Evolutionary conservation across 2,329 filamentous ascomycete species (phyloP), one percentile per base, ranked within the genome.

Genomic region (Pseudogymnoascus pannorum): DNA sequence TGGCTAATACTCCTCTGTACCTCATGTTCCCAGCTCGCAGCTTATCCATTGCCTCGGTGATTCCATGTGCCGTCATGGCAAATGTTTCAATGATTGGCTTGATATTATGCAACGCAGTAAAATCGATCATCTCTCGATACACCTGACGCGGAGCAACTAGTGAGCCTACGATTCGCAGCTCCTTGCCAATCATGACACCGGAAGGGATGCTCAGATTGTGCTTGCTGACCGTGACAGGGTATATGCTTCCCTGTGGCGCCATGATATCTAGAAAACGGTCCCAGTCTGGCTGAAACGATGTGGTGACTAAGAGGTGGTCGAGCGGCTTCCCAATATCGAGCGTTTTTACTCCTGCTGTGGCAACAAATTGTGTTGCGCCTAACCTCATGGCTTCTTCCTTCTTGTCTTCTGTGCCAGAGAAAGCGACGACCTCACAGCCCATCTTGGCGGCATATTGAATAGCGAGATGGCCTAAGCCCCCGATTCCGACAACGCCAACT

Each of bases 211-310:
- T 65, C 26, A 72, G 57, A 54, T 71, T 66, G 12, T 65, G 67
- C 6, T 88, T 83, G 0, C 86, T 85, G 2, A 82, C 82, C 14
- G 86, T 87, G 54, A 91, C 79, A 70, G 88, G 85, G 63, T 88
- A 80, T 66, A 88, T 82, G 5, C 76, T 78, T 3, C 86, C 86
- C 44, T 82, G 78, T 5, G 79, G 74, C 59, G 81, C 79, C 58
- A 90, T 77, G 26, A 91, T 76, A 5, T 75, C 69, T 58, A 91
- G 75, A 72, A 88, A 90, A 61, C 75, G 73, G 58, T 88, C 72
- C 6, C 86, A 86, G 84, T 90, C 86, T n/a, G 70, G 70, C 33
- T 69, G 67, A 58, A 66, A 65, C 4, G 66, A 69, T 18, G 68
- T 65, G 8, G 68, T 71, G 59, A 72, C 67, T 58, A 72, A 62